Percentiles rank a stretch among this genome's conserved stretches.
Evolutionary conservation across 139 green algal species (phyloP).

Genomic region (Astrephomene gubernaculifera): DNA sequence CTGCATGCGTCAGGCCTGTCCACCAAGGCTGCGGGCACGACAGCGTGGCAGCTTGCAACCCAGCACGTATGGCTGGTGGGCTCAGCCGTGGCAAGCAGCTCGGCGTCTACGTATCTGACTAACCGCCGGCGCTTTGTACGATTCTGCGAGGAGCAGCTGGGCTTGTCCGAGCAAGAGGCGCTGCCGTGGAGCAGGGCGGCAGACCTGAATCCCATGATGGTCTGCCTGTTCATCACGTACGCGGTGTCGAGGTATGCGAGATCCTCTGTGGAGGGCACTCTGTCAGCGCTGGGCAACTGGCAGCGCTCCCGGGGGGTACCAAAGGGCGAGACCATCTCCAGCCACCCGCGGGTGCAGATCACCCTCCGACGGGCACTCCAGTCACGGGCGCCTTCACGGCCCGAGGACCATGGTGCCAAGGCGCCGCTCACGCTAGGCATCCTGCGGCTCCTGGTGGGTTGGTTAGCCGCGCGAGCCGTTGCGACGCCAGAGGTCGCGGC

Average conservation of each 20-base stretch:
- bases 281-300: background rate
- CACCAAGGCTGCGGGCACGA: background rate
- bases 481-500: background rate
- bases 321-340: background rate
- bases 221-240: slow-evolving; percentile 3
- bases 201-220: background rate
- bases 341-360: background rate
- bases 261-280: background rate
- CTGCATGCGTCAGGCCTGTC: background rate
- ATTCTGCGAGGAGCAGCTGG: background rate
- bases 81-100: background rate
- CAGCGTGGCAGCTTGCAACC: background rate
- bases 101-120: background rate
- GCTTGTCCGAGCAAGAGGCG: background rate
- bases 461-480: background rate
- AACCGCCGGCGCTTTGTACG: background rate
- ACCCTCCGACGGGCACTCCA: background rate
- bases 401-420: background rate
- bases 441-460: background rate
- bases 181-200: background rate
- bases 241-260: background rate
- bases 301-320: background rate
- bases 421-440: background rate
- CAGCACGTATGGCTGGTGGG: background rate
- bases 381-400: background rate